Evolutionary conservation across 2,329 filamentous ascomycete genomes (phyloP).

Genomic region (Apiospora pterosperma): DNA sequence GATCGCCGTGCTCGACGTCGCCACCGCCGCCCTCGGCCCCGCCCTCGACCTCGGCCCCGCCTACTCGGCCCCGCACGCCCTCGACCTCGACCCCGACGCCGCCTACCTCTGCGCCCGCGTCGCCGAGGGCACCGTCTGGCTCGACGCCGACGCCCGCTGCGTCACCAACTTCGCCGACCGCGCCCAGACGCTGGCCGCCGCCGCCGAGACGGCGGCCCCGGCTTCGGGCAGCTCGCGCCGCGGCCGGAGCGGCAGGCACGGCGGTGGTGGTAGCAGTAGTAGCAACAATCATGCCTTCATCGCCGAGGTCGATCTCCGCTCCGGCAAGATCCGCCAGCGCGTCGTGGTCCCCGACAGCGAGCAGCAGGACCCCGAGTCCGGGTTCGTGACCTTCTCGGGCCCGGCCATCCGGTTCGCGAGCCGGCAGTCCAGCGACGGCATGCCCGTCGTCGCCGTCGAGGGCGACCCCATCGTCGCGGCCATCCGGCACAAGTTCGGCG

Average conservation of each 20-base stretch:
- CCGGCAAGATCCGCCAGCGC: constrained; percentile 22
- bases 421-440: constrained; percentile 18
- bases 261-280: neutral
- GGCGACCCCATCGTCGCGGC: constrained; percentile 17
- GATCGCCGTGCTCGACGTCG: constrained; percentile 19
- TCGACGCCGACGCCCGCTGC: constrained; percentile 16
- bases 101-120: constrained; percentile 19
- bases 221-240: neutral
- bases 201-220: no score
- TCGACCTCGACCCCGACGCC: constrained; percentile 19
- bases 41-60: constrained; percentile 16
- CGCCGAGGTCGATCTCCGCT: constrained; percentile 22
- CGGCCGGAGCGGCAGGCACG: neutral
- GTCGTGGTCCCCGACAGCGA: constrained; percentile 21
- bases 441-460: constrained; percentile 19
- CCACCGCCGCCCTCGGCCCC: constrained; percentile 12
- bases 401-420: constrained; percentile 22
- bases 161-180: constrained; percentile 15
- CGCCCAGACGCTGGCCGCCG: constrained; percentile 5
- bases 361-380: constrained; percentile 13
- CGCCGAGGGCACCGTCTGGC: constrained; percentile 19
- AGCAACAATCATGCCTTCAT: constrained; percentile 18
- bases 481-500: constrained; percentile 18
- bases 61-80: constrained; percentile 20
- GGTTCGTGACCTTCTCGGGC: constrained; percentile 21